A percentile compares a stretch with the other conserved stretches of the same genome.
Evolutionary conservation across 164 flowering plant genomes (phyloP).

Genomic region (Dillenia suffruticosa): DNA sequence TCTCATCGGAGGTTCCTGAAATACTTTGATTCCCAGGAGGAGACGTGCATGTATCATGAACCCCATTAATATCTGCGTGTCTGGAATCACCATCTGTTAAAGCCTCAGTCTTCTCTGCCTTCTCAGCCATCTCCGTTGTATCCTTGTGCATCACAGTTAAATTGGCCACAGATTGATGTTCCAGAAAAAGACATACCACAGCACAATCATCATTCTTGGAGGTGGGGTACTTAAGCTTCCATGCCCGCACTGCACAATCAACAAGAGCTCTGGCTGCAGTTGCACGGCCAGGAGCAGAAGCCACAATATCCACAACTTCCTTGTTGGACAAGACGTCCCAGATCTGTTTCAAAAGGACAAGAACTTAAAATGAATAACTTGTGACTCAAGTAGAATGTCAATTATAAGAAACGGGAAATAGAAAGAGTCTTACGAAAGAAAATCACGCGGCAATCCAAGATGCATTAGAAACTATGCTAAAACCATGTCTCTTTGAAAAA

Average conservation of each 20-base stretch:
- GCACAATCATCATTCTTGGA: slow-evolving; percentile 85
- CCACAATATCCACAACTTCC: slow-evolving; percentile 73
- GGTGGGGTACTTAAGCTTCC: slow-evolving; percentile 78
- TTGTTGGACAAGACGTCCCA: slow-evolving; percentile 86
- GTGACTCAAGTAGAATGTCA: neutral
- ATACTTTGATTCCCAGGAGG: slow-evolving; percentile 13
- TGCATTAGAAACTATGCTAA: neutral
- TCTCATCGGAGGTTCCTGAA: slow-evolving; percentile 30
- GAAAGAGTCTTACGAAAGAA: neutral
- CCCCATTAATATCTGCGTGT: slow-evolving; percentile 3
- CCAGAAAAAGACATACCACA: slow-evolving; percentile 64
- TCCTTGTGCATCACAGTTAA: slow-evolving; percentile 10
- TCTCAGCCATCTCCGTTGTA: slow-evolving; percentile 5
- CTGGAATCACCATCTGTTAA: slow-evolving; percentile 6
- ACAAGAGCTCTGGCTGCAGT: slow-evolving; percentile 82
- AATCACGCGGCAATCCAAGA: neutral
- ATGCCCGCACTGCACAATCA: slow-evolving; percentile 71
- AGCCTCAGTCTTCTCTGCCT: slow-evolving; percentile 2
- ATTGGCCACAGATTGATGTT: slow-evolving; percentile 15
- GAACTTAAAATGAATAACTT: neutral
- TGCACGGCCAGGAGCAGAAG: slow-evolving; percentile 65
- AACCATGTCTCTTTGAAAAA: neutral
- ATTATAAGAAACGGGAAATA: too few species aligned
- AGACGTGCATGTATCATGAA: slow-evolving; percentile 1
- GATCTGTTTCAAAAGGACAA: slow-evolving; percentile 32